Evolutionary conservation across 1,284 basidiomycete genomes (phyloP).

Genomic region (Cryptococcus hybrid): DNA sequence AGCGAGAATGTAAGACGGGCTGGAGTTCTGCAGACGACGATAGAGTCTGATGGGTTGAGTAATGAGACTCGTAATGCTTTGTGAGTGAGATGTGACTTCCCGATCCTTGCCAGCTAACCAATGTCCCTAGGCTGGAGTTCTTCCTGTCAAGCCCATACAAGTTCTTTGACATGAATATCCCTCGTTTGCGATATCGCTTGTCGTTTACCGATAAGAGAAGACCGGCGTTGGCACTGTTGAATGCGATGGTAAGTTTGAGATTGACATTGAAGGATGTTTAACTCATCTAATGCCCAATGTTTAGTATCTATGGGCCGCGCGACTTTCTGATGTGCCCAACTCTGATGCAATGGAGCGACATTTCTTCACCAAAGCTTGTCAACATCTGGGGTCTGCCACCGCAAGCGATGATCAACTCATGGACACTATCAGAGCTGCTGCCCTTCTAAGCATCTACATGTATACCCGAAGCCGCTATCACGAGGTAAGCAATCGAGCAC

Average conservation of each 20-base stretch:
- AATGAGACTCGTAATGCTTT: slow-evolving; percentile 31
- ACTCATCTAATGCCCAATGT: too few relatives aligned
- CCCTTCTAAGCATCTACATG: slow-evolving; percentile 37
- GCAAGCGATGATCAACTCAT: slow-evolving; percentile 39
- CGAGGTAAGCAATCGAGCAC: slow-evolving; percentile 16
- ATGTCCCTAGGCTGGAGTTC: slow-evolving; percentile 22
- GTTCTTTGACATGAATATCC: slow-evolving; percentile 46
- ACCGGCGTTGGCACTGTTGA: slow-evolving; percentile 37
- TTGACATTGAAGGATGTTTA: too few relatives aligned
- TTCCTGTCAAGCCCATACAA: slow-evolving; percentile 39
- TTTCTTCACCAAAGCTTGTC: slow-evolving; percentile 31
- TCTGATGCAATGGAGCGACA: slow-evolving; percentile 31
- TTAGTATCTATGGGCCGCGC: slow-evolving; percentile 47
- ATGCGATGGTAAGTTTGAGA: slow-evolving; percentile 32
- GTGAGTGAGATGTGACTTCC: slow-evolving; percentile 11
- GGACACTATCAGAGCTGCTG: slow-evolving; percentile 40
- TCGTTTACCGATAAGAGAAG: slow-evolving; percentile 37
- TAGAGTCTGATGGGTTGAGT: slow-evolving; percentile 37
- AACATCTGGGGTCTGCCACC: slow-evolving; percentile 32
- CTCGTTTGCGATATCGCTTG: slow-evolving; percentile 42
- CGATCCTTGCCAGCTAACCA: neutral
- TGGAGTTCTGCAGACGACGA: neutral
- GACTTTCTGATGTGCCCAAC: slow-evolving; percentile 37
- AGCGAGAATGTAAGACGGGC: neutral
- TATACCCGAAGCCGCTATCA: slow-evolving; percentile 41